Percentiles rank a stretch among this genome's conserved stretches.
phyloP scores from a whole-genome alignment of 495 filamentous ascomycete species.

The Penicillium coffeae region DNA sequence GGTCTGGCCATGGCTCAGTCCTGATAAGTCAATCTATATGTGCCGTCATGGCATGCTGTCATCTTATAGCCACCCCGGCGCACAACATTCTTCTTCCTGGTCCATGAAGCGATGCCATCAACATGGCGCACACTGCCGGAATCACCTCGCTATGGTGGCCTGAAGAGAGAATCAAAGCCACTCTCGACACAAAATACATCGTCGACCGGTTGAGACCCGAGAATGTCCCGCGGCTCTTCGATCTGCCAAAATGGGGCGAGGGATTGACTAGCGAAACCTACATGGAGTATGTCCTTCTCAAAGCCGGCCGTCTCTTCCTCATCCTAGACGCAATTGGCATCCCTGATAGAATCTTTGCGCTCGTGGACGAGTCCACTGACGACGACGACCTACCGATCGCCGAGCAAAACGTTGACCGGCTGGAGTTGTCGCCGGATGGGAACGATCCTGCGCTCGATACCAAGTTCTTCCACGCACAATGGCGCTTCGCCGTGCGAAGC shows the following conservation, averaged over 20 bases:
- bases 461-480: conserved; percentile 79
- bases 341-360: conserved; percentile 78
- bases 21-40: too few species aligned
- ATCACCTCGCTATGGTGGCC: conserved; percentile 70
- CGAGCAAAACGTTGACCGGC: conserved; percentile 62
- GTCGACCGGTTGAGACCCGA: conserved; percentile 61
- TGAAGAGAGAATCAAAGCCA: conserved; percentile 67
- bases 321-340: conserved; percentile 75
- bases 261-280: conserved; percentile 87
- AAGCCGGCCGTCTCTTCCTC: conserved; percentile 75
- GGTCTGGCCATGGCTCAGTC: too few species aligned
- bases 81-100: neutral
- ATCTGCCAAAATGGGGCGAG: conserved; percentile 75
- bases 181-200: conserved; percentile 68
- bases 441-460: conserved; percentile 61
- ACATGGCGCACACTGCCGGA: conserved; percentile 22
- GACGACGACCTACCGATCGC: conserved; percentile 84
- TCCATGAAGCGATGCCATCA: conserved; percentile 16
- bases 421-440: conserved; percentile 55
- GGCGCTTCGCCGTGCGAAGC: conserved; percentile 70
- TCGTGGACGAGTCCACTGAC: conserved; percentile 83
- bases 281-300: conserved; percentile 84
- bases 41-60: too few species aligned
- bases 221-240: conserved; percentile 62
- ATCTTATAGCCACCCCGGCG: neutral